Percentiles rank a stretch among this genome's conserved stretches.
These are phyloP conservation scores for Solanum hybrid DNA, from an alignment of 305 asterid species.

Conservation along the genomic window DNA sequence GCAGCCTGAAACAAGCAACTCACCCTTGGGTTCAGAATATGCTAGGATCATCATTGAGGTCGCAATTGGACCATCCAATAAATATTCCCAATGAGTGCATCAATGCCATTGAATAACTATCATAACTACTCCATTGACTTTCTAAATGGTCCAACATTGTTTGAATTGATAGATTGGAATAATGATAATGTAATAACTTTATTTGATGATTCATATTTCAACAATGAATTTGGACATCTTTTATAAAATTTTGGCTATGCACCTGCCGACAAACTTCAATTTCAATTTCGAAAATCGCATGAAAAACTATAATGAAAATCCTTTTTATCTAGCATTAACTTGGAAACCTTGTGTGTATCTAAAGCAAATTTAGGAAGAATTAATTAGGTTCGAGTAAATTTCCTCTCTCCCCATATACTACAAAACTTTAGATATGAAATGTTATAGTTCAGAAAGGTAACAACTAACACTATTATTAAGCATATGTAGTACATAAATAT, in stretches of 20 bases:
- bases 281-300: neutral
- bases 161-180: neutral
- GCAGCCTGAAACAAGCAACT: neutral
- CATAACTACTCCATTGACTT: neutral
- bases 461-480: neutral
- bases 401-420: neutral
- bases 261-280: neutral
- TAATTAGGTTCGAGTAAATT: neutral
- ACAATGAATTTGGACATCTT: too few relatives aligned
- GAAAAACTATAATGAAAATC: neutral
- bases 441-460: neutral
- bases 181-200: neutral
- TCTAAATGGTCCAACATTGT: neutral
- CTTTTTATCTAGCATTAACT: neutral
- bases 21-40: neutral
- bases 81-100: neutral
- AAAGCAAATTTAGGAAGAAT: neutral
- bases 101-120: neutral
- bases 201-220: neutral
- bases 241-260: neutral
- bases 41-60: neutral
- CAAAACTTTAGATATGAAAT: neutral
- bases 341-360: neutral
- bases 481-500: neutral
- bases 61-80: neutral